A percentile compares a stretch with the other conserved stretches of the same genome.
Conservation (phyloP, 2,329 filamentous ascomycete species). For the Tolypocladium pustulatum region DNA sequence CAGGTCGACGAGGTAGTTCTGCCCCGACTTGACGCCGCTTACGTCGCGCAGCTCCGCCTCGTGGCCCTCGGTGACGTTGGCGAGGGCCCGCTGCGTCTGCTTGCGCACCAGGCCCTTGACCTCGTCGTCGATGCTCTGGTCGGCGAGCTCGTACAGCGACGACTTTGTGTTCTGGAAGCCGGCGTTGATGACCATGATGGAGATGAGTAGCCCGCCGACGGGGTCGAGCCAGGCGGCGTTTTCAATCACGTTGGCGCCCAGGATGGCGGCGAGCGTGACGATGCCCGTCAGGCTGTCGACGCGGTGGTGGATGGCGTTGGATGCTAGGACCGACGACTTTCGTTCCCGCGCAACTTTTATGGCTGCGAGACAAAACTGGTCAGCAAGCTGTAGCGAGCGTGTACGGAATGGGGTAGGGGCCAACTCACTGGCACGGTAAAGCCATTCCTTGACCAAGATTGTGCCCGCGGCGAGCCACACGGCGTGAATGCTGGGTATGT, state of each 20-base stretch:
- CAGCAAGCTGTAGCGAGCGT: constrained; percentile 6
- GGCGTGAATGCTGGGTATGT: constrained; percentile 76
- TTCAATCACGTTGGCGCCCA: constrained; percentile 75
- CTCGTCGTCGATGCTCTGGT: constrained; percentile 78
- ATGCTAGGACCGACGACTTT: constrained; percentile 90
- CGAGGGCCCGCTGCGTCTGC: constrained; percentile 51
- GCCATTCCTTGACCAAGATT: constrained; percentile 89
- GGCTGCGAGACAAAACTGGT: constrained; percentile 35
- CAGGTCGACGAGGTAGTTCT: constrained; percentile 89
- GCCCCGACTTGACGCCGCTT: constrained; percentile 87
- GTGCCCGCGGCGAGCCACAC: constrained; percentile 89
- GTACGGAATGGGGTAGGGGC: not conserved
- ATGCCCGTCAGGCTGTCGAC: constrained; percentile 93
- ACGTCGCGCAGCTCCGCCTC: constrained; percentile 65
- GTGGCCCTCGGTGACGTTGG: constrained; percentile 39
- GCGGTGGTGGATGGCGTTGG: constrained; percentile 92
- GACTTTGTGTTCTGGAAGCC: constrained; percentile 77
- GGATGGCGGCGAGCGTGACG: constrained; percentile 80
- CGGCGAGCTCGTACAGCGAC: constrained; percentile 80
- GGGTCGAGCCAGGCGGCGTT: constrained; percentile 91
- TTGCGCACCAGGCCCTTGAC: constrained; percentile 62
- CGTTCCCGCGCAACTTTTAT: constrained; percentile 93
- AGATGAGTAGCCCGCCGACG: constrained; percentile 85
- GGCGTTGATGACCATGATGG: constrained; percentile 83
- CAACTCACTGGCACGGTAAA: constrained; percentile 88